Percentiles rank a stretch among this genome's conserved stretches.
Evolutionary conservation across 495 filamentous ascomycete genomes (phyloP).

Genomic region (Penicillium steckii): DNA sequence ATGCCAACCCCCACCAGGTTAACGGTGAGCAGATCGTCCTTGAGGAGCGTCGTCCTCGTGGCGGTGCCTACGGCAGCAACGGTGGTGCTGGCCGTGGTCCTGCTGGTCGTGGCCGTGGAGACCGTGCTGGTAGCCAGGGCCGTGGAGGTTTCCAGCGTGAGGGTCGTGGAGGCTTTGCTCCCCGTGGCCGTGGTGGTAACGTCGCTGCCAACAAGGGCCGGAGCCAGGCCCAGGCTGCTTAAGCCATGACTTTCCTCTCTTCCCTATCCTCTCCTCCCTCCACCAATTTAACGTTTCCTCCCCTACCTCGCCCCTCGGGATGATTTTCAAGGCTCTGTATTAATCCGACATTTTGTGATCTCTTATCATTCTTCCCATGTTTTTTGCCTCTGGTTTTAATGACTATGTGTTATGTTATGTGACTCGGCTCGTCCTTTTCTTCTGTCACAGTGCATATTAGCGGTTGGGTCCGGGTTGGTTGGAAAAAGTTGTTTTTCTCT

Average conservation of each 20-base stretch:
- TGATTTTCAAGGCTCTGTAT: constrained; percentile 39
- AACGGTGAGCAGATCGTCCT: constrained; percentile 77
- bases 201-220: constrained; percentile 47
- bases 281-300: no score
- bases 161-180: constrained; percentile 54
- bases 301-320: constrained; percentile 1
- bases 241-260: constrained; percentile 8
- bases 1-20: constrained; percentile 82
- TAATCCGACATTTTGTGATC: constrained; percentile 38
- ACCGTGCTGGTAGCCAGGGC: constrained; percentile 63
- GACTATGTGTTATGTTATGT: constrained; percentile 53
- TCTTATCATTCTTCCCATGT: constrained; percentile 4
- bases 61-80: constrained; percentile 60
- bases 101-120: constrained; percentile 64
- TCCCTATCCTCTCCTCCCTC: constrained; percentile 6
- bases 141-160: constrained; percentile 68
- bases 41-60: constrained; percentile 82
- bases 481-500: constrained; percentile 42
- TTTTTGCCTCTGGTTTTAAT: constrained; percentile 28
- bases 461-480: constrained; percentile 39
- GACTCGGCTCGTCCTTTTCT: constrained; percentile 25
- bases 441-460: constrained; percentile 49
- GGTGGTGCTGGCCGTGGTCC: constrained; percentile 56
- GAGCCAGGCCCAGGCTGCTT: constrained; percentile 51
- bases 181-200: constrained; percentile 55